Percentiles rank a stretch among this genome's conserved stretches.
Conservation (phyloP, 2,329 filamentous ascomycete genomes). For the Cyphellophora europaea region DNA sequence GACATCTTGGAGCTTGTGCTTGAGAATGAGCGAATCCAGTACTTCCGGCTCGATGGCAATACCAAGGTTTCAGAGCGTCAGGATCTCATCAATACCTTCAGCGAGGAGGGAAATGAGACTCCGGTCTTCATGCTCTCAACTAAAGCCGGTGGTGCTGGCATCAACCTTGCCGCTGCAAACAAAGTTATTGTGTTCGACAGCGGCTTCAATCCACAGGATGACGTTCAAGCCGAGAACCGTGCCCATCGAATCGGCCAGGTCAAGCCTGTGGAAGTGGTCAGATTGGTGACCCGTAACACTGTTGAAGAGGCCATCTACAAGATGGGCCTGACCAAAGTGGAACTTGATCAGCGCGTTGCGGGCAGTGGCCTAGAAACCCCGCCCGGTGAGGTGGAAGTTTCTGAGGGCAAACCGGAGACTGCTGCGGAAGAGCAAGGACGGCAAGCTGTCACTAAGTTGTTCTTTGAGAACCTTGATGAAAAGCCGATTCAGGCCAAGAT, state of each 20-base stretch:
- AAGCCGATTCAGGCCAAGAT: slow-evolving; percentile 13
- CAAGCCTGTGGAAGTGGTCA: slow-evolving; percentile 79
- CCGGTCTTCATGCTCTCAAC: slow-evolving; percentile 90
- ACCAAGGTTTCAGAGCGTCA: slow-evolving; percentile 79
- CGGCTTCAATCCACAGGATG: slow-evolving; percentile 95
- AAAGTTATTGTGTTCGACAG: slow-evolving; percentile 97
- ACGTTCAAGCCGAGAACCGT: slow-evolving; percentile 95
- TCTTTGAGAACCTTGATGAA: slow-evolving; percentile 30
- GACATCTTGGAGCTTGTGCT: slow-evolving; percentile 82
- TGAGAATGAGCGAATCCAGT: slow-evolving; percentile 60
- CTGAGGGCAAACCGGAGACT: slow-evolving; percentile 22
- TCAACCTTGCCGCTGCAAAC: slow-evolving; percentile 91
- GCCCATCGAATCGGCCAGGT: slow-evolving; percentile 92
- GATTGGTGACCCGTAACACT: slow-evolving; percentile 69
- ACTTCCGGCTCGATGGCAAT: slow-evolving; percentile 76
- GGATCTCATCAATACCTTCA: slow-evolving; percentile 79
- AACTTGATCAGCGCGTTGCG: slow-evolving; percentile 67
- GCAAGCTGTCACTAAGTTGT: slow-evolving; percentile 40
- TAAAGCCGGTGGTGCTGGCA: slow-evolving; percentile 89
- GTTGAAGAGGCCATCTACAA: slow-evolving; percentile 92
- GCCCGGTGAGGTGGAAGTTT: slow-evolving; percentile 31
- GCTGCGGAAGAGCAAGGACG: slow-evolving; percentile 40
- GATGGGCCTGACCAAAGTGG: slow-evolving; percentile 85
- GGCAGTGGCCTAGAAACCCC: slow-evolving; percentile 44
- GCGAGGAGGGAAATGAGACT: slow-evolving; percentile 57